These are phyloP conservation scores for Lippia alba DNA, from an alignment of 305 asterid species.

Conservation along the genomic window DNA sequence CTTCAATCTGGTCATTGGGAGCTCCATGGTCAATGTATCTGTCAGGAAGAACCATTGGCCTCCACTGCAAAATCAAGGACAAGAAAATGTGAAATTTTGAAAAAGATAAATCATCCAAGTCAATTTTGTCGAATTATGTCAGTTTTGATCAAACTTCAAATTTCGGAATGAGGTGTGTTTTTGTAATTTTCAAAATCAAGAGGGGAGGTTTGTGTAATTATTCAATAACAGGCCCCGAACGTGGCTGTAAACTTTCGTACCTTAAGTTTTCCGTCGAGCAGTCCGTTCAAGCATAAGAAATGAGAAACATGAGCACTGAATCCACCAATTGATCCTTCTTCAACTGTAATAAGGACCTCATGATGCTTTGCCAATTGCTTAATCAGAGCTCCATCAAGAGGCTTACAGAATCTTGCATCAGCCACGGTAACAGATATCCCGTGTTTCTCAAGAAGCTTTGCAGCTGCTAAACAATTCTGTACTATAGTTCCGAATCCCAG, in stretches of 20 bases:
- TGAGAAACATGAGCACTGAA: slow-evolving; percentile 69
- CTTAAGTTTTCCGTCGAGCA: slow-evolving; percentile 64
- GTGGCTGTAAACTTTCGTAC: slow-evolving; percentile 32
- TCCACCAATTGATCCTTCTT: slow-evolving; percentile 79
- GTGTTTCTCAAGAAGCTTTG: slow-evolving; percentile 45
- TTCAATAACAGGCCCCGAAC: neutral
- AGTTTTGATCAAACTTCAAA: too few species aligned
- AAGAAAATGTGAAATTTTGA: neutral
- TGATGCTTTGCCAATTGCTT: slow-evolving; percentile 53
- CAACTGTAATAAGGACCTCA: slow-evolving; percentile 63
- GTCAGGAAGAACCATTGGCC: slow-evolving; percentile 78
- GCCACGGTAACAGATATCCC: slow-evolving; percentile 56
- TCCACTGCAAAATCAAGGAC: slow-evolving; percentile 48
- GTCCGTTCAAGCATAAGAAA: slow-evolving; percentile 59
- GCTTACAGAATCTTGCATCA: slow-evolving; percentile 81
- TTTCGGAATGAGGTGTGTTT: neutral
- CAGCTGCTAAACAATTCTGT: slow-evolving; percentile 64
- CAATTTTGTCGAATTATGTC: too few species aligned
- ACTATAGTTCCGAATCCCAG: slow-evolving; percentile 68
- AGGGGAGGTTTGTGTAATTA: neutral
- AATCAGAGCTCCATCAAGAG: slow-evolving; percentile 61
- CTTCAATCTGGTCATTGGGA: slow-evolving; percentile 67
- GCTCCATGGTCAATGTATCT: slow-evolving; percentile 80
- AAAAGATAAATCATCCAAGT: too few species aligned
- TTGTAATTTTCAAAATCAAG: neutral